These are phyloP conservation scores for Ehretia macrophylla DNA, from an alignment of 257 asterid species.

Conservation along the genomic window DNA sequence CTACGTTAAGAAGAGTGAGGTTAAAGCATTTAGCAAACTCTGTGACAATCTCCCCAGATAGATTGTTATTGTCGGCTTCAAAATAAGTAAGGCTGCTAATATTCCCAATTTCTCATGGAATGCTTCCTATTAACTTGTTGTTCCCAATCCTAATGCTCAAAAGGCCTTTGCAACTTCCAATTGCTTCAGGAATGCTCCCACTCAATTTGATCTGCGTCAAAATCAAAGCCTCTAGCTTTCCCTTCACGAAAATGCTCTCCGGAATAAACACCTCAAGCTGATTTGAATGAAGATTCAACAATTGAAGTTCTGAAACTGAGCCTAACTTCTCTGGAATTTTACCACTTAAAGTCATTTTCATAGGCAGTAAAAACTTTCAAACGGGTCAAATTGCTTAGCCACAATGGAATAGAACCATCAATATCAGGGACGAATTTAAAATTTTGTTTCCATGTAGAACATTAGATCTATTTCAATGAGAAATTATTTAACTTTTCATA, in stretches of 20 bases:
- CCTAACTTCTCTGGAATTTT: conserved; percentile 65
- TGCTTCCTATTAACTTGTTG: conserved; percentile 56
- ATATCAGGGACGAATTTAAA: no score
- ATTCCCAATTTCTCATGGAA: conserved; percentile 76
- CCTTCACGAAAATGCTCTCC: conserved; percentile 65
- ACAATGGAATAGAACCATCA: conserved; percentile 71
- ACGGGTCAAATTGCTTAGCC: conserved; percentile 65
- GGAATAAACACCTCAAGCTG: conserved; percentile 73
- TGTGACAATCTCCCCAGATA: conserved; percentile 70
- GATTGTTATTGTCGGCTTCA: conserved; percentile 75
- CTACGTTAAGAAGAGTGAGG: conserved; percentile 76
- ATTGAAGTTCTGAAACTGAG: conserved; percentile 40
- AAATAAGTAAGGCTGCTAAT: conserved; percentile 86
- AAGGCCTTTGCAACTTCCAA: conserved; percentile 68
- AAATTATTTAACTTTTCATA: no score
- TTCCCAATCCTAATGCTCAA: conserved; percentile 81
- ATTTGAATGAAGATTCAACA: conserved; percentile 84
- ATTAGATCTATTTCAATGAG: no score
- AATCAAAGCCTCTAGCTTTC: conserved; percentile 60
- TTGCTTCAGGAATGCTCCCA: conserved; percentile 56
- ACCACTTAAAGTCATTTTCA: conserved; percentile 75
- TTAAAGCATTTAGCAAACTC: conserved; percentile 75
- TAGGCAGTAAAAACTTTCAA: conserved; percentile 72
- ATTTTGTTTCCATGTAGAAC: no score
- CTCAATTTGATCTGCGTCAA: conserved; percentile 68